Base-by-base conservation (phyloP, 257 asterid genomes). In the Solanum bulbocastanum region DNA sequence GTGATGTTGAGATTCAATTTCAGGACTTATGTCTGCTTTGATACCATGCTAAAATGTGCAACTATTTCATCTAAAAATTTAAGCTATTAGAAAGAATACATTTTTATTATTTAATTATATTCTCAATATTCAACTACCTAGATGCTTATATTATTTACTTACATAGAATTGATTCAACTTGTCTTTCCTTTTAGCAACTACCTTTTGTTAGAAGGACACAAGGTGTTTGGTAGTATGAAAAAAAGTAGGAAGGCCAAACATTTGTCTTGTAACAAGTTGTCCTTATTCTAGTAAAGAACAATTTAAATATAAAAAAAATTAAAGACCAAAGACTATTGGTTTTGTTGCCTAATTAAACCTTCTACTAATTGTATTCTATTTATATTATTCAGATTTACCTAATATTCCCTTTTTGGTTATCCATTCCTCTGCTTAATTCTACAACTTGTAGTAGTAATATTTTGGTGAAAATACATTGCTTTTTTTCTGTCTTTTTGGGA, bases 331-430 rank as follows among this genome's bases (percentile, higher is more conserved):
- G 27, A 35, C 18, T 33, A 18, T 72, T 72, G 15, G 4, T 35
- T 72, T 71, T 33, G n/a, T 32, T 30, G 11, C 13, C 40, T 71
- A 44, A 44, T 13, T 44, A 71, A 68, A 68, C 75, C 79, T 32
- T 71, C 14, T 71, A 20, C 46, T 36, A 25, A 27, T 68, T 74
- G 52, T 22, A 10, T 22, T 36, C 18, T 73, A 71, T 33, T 1
- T 33, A 18, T 35, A 32, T 72, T 73, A 32, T 35, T 20, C 25
- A 14, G 10, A 52, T 81, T 71, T 7, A 85, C 86, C 75, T 27
- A 88, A 89, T 87, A 87, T 84, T 71, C 56, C 83, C 83, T 87
- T 83, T 87, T 84, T 84, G 78, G 44, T 73, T 82, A 85, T 69
- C 83, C 87, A 39, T 90, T 86, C 37, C 14, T 20, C 79, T 9